These are phyloP conservation scores for Microstroma glucosiphilum DNA, from an alignment of 1,284 basidiomycete species.

Conservation along the genomic window DNA sequence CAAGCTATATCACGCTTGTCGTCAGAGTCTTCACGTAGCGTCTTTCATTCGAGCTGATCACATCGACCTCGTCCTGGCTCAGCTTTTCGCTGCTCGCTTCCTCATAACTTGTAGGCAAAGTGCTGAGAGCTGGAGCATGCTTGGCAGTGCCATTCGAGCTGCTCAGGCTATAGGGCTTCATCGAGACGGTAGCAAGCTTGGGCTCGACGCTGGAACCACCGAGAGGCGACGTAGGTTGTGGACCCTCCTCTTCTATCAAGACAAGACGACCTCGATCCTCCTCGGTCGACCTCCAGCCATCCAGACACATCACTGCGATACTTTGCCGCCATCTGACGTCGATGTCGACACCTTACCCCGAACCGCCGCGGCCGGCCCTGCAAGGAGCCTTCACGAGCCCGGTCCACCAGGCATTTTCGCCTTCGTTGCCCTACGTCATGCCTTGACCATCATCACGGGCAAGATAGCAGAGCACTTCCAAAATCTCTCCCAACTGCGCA, in stretches of 20 bases:
- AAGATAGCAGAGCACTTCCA: slow-evolving; percentile 92
- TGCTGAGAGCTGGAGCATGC: slow-evolving; percentile 89
- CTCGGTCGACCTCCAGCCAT: slow-evolving; percentile 82
- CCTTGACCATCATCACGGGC: slow-evolving; percentile 76
- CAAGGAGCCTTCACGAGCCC: slow-evolving; percentile 36
- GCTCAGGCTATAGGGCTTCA: slow-evolving; percentile 90
- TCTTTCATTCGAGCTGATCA: slow-evolving; percentile 42
- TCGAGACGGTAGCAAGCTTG: slow-evolving; percentile 70
- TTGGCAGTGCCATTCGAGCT: slow-evolving; percentile 84
- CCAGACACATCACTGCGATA: slow-evolving; percentile 65
- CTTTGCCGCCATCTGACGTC: slow-evolving; percentile 73
- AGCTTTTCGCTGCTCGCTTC: slow-evolving; percentile 65
- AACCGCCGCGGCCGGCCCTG: slow-evolving; percentile 13
- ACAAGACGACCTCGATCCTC: slow-evolving; percentile 76
- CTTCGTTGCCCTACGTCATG: slow-evolving; percentile 79
- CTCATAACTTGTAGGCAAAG: slow-evolving; percentile 79
- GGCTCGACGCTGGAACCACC: slow-evolving; percentile 62
- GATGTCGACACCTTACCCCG: slow-evolving; percentile 58
- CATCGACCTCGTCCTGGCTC: slow-evolving; percentile 43
- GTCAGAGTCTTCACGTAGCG: slow-evolving; percentile 36
- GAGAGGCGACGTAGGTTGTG: slow-evolving; percentile 87
- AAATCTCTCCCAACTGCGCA: slow-evolving; percentile 66
- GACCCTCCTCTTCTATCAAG: slow-evolving; percentile 88
- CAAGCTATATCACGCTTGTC: slow-evolving; percentile 61
- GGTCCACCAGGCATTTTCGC: slow-evolving; percentile 70